These are phyloP conservation scores for Uronychia binucleata DNA, from an alignment of 73 alveolate genomes.

Conservation along the genomic window DNA sequence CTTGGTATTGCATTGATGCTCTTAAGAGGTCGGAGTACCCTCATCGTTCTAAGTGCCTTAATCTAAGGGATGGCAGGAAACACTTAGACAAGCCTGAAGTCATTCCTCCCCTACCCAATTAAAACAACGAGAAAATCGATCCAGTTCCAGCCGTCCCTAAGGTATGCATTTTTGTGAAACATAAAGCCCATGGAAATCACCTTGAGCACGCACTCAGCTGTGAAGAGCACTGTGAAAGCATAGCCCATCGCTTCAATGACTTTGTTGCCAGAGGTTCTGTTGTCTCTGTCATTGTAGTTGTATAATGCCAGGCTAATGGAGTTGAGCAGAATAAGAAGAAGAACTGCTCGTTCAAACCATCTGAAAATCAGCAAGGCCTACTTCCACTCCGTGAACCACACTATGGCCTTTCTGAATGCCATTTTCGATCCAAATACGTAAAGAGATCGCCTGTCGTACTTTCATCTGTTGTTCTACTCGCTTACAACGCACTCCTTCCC, in stretches of 20 bases:
- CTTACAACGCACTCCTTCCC: too few relatives aligned
- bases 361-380: too few relatives aligned
- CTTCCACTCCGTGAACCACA: constrained; percentile 16
- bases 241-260: not conserved
- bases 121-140: constrained; percentile 66
- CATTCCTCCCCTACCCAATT: constrained; percentile 50
- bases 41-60: constrained; percentile 52
- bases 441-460: too few relatives aligned
- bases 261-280: not conserved
- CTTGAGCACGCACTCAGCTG: constrained; percentile 45
- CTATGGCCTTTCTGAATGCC: constrained; percentile 17
- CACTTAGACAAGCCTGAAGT: constrained; percentile 13
- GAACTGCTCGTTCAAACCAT: constrained; percentile 9
- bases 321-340: constrained; percentile 14
- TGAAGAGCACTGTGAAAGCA: constrained; percentile 40
- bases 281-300: constrained; percentile 35
- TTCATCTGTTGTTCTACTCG: too few relatives aligned
- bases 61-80: constrained; percentile 20
- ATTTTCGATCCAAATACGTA: too few relatives aligned
- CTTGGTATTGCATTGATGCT: constrained; percentile 58
- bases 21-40: constrained; percentile 65
- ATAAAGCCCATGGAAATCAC: constrained; percentile 59
- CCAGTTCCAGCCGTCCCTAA: constrained; percentile 64
- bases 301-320: constrained; percentile 20
- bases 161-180: constrained; percentile 28